Evolutionary conservation across 176 grass and related monocot species (phyloP), one percentile per base, ranked within the genome.

Genomic region (Zoysia japonica): DNA sequence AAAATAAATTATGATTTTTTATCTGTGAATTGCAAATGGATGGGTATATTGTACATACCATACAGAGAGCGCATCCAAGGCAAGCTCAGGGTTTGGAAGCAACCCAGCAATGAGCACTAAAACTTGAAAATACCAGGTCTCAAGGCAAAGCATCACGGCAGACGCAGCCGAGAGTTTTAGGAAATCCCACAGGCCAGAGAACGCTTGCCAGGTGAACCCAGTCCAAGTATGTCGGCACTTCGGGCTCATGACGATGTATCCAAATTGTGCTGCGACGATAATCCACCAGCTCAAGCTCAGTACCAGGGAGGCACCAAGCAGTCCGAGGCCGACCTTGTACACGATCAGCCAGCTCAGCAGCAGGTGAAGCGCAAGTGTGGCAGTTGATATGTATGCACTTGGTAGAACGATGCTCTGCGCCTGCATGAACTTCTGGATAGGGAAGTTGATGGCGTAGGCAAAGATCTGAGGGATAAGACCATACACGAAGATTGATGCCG

Each of bases 381-480:
- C 85, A 0, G 88, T 43, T 2, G 88, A 87, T 28, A 94, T 97
- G 62, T 91, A 97, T 1, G 94, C 94, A 36, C 91, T 94, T 17
- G 94, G 94, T 7, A 83, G 77, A 60, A 97, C 85, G 69, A 97
- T 97, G 81, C 91, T 94, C 76, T 97, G 91, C 13, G 94, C 70
- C 85, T 97, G 91, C 67, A 97, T 47, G 84, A 97, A 97, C 83
- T 94, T 97, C 41, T 94, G 91, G 59, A 92, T 92, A 17, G 94
- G 91, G 76, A 94, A 97, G 77, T 92, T 93, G 39, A 77, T 85
- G 3, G 89, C 89, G 70, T 97, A 97, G 20, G 89, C 91, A 38
- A 97, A 97, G 75, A 94, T 97, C 78, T 97, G 91, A 11, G 94
- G 94, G 68, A 97, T 93, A 5, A 97, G 90, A 62, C 94, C 91